These are phyloP conservation scores for Tubosaeta sp. DNA, from an alignment of 768 basidiomycete species.

Conservation along the genomic window DNA sequence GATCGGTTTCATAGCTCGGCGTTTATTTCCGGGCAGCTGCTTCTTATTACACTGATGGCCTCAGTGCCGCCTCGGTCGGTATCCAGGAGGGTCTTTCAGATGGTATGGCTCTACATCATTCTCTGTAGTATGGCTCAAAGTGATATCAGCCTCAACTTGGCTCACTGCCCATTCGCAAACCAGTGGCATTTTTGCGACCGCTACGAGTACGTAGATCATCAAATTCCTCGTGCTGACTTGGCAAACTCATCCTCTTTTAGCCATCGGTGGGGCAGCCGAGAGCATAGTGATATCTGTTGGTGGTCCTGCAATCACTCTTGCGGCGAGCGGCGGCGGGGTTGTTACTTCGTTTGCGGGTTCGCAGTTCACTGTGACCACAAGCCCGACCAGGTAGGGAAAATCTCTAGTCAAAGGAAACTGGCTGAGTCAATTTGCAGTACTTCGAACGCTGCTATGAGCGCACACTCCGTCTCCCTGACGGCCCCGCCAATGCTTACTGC, in stretches of 20 bases:
- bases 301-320: slow-evolving; percentile 58
- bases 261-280: slow-evolving; percentile 46
- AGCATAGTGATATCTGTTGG: slow-evolving; percentile 58
- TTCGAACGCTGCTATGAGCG: slow-evolving; percentile 12
- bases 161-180: slow-evolving; percentile 2
- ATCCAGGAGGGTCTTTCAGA: slow-evolving; percentile 18
- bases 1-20: background rate
- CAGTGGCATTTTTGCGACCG: slow-evolving; percentile 11
- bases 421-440: slow-evolving; percentile 7
- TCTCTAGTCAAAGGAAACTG: background rate
- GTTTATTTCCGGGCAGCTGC: slow-evolving; percentile 5
- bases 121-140: background rate
- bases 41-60: slow-evolving; percentile 13
- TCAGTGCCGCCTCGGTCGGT: slow-evolving; percentile 15
- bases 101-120: slow-evolving; percentile 1
- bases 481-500: slow-evolving; percentile 28
- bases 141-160: slow-evolving; percentile 17
- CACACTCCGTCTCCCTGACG: slow-evolving; percentile 12
- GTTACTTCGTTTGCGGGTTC: slow-evolving; percentile 52
- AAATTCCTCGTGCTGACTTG: background rate
- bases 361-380: slow-evolving; percentile 44
- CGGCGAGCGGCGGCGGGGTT: slow-evolving; percentile 36
- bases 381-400: slow-evolving; percentile 12
- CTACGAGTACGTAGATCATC: slow-evolving; percentile 23
- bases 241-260: slow-evolving; percentile 31